These are phyloP conservation scores for Lactifluus volemus DNA, from an alignment of 768 basidiomycete species.

Conservation along the genomic window DNA sequence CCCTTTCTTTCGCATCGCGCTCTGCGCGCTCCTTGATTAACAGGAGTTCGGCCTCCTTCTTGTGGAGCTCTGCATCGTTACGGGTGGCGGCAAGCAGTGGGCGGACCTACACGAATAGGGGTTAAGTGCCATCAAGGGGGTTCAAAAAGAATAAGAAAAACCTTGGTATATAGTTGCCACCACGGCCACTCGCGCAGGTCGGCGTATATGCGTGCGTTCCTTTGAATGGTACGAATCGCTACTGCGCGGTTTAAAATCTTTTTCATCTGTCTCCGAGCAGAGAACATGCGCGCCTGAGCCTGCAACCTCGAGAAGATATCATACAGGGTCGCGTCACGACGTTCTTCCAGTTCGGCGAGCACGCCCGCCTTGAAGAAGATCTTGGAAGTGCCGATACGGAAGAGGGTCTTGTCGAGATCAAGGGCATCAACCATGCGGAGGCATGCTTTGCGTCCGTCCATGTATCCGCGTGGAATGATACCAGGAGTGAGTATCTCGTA, in stretches of 20 bases:
- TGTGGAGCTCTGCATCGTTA: slow-evolving; percentile 83
- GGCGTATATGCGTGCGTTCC: slow-evolving; percentile 87
- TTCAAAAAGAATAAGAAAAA: slow-evolving; percentile 17
- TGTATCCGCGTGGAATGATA: slow-evolving; percentile 88
- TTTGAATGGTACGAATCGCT: slow-evolving; percentile 87
- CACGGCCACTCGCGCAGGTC: slow-evolving; percentile 94
- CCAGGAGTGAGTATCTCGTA: slow-evolving; percentile 95
- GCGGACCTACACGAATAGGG: slow-evolving; percentile 48
- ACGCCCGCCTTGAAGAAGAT: slow-evolving; percentile 99
- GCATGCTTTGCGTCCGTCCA: slow-evolving; percentile 95
- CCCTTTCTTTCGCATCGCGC: slow-evolving; percentile 74
- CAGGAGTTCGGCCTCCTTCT: slow-evolving; percentile 77
- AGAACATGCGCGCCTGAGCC: slow-evolving; percentile 77
- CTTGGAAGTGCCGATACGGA: slow-evolving; percentile 92
- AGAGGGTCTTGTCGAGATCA: slow-evolving; percentile 76
- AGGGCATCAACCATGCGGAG: slow-evolving; percentile 83
- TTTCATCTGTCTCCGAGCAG: slow-evolving; percentile 82
- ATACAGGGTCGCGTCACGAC: slow-evolving; percentile 78
- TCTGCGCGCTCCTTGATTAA: slow-evolving; percentile 80
- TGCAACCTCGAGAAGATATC: slow-evolving; percentile 87
- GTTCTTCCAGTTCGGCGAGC: slow-evolving; percentile 90
- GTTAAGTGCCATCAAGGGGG: not conserved
- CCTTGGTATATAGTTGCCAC: slow-evolving; percentile 98
- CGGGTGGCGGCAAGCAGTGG: slow-evolving; percentile 89
- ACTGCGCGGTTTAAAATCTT: slow-evolving; percentile 90